Conservation (phyloP, 2,329 filamentous ascomycete genomes). For the Seiridium cupressi region DNA sequence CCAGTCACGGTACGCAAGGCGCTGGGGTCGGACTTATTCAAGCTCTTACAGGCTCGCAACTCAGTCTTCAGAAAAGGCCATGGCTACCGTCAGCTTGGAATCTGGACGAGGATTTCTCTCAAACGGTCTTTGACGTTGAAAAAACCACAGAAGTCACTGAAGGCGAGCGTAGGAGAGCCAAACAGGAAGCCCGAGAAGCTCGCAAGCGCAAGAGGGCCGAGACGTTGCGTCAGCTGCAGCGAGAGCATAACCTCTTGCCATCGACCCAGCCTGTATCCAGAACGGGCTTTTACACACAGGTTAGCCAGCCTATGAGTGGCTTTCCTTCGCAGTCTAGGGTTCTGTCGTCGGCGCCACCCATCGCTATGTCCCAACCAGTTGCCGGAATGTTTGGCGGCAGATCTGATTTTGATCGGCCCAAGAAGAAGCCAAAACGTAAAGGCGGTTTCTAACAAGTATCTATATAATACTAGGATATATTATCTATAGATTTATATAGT, state of each 20-base stretch:
- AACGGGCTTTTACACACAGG: conserved; percentile 19
- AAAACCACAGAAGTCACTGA: conserved; percentile 21
- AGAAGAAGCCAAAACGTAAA: conserved; percentile 28
- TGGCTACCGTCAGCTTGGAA: conserved; percentile 26
- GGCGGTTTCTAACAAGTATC: conserved; percentile 22
- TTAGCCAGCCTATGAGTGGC: conserved; percentile 15
- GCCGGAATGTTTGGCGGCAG: conserved; percentile 26
- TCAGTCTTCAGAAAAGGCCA: conserved; percentile 17
- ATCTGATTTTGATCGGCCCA: conserved; percentile 15
- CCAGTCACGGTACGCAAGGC: too few relatives aligned
- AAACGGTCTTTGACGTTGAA: conserved; percentile 28
- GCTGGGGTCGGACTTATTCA: conserved; percentile 24
- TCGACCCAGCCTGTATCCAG: conserved; percentile 24
- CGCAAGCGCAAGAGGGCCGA: conserved; percentile 28
- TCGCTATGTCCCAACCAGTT: conserved; percentile 30
- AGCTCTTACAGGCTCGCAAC: conserved; percentile 26
- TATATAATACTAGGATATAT: too few relatives aligned
- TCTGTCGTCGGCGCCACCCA: conserved; percentile 18
- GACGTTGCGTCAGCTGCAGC: conserved; percentile 22
- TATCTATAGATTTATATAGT: too few relatives aligned
- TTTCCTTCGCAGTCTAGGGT: conserved; percentile 17
- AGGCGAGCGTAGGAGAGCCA: conserved; percentile 21
- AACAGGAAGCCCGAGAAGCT: conserved; percentile 21
- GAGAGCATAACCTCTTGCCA: conserved; percentile 19
- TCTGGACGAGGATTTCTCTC: conserved; percentile 18